Base-by-base conservation (phyloP, 2,329 filamentous ascomycete species). In the Penicillium sp. region DNA sequence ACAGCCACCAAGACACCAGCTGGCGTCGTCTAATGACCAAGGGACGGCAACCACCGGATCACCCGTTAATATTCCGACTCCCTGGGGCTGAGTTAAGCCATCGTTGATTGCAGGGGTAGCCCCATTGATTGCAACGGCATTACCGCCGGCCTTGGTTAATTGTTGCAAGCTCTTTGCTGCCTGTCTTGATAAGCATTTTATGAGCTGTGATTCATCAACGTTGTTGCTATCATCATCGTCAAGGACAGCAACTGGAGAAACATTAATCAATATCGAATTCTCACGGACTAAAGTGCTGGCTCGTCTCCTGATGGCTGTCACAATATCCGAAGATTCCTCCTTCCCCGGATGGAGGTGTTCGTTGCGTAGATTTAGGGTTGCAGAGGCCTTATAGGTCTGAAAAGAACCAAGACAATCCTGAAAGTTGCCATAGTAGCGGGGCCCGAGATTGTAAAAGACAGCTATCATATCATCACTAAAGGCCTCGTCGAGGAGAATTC, bases 321-420 rank as follows among this genome's bases (percentile, higher is more conserved):
- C 84, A 51, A 99, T 96, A 65, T 98, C 93, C 1, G 95, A 98
- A 49, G 85, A 87, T 59, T 96, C 91, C 63, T 96, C 91, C 69
- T 92, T 96, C 13, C 92, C 93, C 1, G 91, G 89, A 73, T 96
- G 90, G 37, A 96, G 82, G 51, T 92, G 86, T 70, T 99, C 95
- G 67, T 98, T 98, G 46, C 93, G 89, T 52, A 97, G 82, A 57
- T 96, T 95, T 39, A 99, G 79, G 53, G 90, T 88, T 8, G 95
- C 93, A 1, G 95, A 98, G 7, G 95, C 93, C 67, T 90, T 87
- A 71, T 99, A 99, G 0, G 96, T 99, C 70, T 98, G 92, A 68
- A 99, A 96, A 1, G 92, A 93, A 5, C 96, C 95, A 14, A 99
- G 82, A 65, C 91, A 95, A 70, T 99, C 95, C 75, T 99, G 95